Conservation (phyloP, 225 moss, liverwort and hornwort genomes). For the Takakia lepidozioides region DNA sequence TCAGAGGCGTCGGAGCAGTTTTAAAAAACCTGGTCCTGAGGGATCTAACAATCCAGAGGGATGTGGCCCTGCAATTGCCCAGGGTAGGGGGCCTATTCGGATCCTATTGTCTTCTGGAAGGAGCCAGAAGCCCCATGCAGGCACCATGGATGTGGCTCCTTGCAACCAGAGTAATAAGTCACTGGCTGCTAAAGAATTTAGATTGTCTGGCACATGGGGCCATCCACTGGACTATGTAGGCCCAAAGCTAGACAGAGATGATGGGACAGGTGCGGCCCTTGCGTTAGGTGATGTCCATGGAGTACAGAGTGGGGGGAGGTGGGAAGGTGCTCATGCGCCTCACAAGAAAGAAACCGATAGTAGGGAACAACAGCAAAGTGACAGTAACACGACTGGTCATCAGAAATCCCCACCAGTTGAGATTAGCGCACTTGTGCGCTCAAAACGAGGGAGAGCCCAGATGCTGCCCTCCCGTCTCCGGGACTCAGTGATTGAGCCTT, state of each 20-base stretch:
- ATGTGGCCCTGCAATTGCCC: constrained; percentile 28
- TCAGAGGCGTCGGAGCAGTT: constrained; percentile 62
- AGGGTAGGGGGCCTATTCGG: constrained; percentile 41
- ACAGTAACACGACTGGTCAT: constrained; percentile 30
- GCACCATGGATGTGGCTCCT: too few relatives aligned
- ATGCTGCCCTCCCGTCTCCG: constrained; percentile 87
- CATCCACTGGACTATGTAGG: constrained; percentile 23
- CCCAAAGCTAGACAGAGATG: too few relatives aligned
- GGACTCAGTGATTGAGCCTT: constrained; percentile 87
- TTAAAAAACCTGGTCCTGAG: constrained; percentile 42
- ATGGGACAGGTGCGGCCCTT: too few relatives aligned
- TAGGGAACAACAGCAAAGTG: constrained; percentile 12
- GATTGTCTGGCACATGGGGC: too few relatives aligned
- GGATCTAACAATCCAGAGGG: constrained; percentile 32
- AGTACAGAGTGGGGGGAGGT: background rate
- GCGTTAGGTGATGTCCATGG: too few relatives aligned
- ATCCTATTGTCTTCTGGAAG: constrained; percentile 32
- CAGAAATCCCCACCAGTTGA: constrained; percentile 35
- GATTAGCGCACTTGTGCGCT: constrained; percentile 77
- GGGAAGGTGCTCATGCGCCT: constrained; percentile 25
- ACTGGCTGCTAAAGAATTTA: too few relatives aligned
- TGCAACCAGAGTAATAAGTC: too few relatives aligned
- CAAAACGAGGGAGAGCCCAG: constrained; percentile 91
- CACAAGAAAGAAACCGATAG: constrained; percentile 33
- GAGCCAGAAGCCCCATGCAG: constrained; percentile 34